Evolutionary conservation across 768 basidiomycete species (phyloP).

Genomic region (Favolaschia claudopus): DNA sequence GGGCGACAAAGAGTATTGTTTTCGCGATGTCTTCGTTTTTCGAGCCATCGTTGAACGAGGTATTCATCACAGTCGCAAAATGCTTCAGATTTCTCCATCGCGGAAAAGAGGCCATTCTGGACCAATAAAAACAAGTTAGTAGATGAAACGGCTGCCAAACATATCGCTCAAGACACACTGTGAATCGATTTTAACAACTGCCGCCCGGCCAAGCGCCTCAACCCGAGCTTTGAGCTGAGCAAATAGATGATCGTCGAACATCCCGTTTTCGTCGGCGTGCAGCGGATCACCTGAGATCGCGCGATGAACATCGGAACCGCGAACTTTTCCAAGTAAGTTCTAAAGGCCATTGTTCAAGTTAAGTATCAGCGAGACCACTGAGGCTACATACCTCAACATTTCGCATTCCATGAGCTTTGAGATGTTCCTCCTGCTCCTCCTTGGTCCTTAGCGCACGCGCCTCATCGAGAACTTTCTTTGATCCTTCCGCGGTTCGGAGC

Average conservation of each 20-base stretch:
- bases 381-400: no score
- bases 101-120: background rate
- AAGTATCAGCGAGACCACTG: no score
- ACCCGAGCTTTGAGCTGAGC: background rate
- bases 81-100: background rate
- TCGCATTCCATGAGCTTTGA: no score
- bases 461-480: no score
- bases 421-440: no score
- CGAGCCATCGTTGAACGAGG: background rate
- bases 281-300: background rate
- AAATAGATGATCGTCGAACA: background rate
- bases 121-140: no score
- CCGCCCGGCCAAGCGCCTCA: background rate
- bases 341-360: background rate
- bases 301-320: background rate
- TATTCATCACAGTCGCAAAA: background rate
- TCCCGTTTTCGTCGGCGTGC: background rate
- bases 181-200: background rate
- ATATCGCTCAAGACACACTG: no score
- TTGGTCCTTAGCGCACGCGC: no score
- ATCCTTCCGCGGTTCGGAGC: background rate
- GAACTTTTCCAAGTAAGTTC: background rate
- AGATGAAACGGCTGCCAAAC: no score
- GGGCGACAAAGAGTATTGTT: background rate
- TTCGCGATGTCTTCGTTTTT: background rate